Conservation (phyloP, 2,329 filamentous ascomycete species). For the Coleophoma crateriformis region DNA sequence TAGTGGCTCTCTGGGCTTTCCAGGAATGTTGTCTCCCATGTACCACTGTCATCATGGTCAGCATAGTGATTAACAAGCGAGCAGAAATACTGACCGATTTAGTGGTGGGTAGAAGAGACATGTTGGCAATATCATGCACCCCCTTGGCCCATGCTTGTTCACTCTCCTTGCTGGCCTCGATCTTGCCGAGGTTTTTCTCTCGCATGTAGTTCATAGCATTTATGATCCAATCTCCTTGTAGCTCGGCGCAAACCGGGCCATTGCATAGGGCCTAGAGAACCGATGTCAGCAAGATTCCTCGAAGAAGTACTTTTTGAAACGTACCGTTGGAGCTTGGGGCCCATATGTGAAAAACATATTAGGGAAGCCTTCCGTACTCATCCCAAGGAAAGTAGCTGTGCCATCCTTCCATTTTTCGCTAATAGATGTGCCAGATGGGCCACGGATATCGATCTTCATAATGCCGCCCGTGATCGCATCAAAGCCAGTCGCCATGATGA, state of each 20-base stretch:
- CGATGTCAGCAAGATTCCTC: background rate
- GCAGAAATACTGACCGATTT: slow-evolving; percentile 30
- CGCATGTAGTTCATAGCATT: slow-evolving; percentile 44
- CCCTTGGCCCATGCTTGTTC: slow-evolving; percentile 42
- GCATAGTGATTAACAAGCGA: background rate
- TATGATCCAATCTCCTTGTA: slow-evolving; percentile 52
- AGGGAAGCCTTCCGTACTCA: slow-evolving; percentile 32
- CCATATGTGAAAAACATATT: slow-evolving; percentile 37
- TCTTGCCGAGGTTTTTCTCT: slow-evolving; percentile 38
- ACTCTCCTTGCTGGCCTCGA: slow-evolving; percentile 41
- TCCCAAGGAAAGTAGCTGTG: slow-evolving; percentile 31
- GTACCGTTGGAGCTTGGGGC: slow-evolving; percentile 37
- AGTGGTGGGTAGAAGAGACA: slow-evolving; percentile 41
- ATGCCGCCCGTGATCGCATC: slow-evolving; percentile 31
- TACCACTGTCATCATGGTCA: slow-evolving; percentile 26
- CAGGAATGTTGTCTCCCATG: slow-evolving; percentile 50
- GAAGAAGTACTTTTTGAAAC: background rate
- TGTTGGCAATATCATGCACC: slow-evolving; percentile 40
- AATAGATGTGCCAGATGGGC: slow-evolving; percentile 20
- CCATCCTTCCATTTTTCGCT: slow-evolving; percentile 28
- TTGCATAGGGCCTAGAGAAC: slow-evolving; percentile 35
- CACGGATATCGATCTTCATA: slow-evolving; percentile 24
- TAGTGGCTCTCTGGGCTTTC: slow-evolving; percentile 45
- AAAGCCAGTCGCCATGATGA: slow-evolving; percentile 32
- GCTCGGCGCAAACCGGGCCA: slow-evolving; percentile 46